Conservation (phyloP, 208 protist species). For the Leishmania braziliensis region DNA sequence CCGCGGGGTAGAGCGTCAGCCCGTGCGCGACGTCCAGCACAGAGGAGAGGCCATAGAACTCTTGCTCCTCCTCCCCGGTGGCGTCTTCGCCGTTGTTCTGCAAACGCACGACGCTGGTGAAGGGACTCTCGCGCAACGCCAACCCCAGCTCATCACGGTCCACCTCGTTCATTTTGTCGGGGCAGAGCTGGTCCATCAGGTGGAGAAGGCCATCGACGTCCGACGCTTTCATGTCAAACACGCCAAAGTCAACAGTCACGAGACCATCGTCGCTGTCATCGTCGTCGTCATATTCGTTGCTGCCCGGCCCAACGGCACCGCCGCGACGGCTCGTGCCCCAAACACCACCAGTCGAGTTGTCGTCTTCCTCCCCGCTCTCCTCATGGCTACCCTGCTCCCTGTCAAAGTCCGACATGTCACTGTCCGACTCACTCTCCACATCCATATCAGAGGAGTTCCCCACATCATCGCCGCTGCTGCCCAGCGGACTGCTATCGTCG, state of each 20-base stretch:
- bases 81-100: constrained; percentile 47
- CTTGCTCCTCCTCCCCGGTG: constrained; percentile 67
- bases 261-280: constrained; percentile 37
- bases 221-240: constrained; percentile 73
- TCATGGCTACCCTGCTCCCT: constrained; percentile 19
- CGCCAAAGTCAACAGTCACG: constrained; percentile 89
- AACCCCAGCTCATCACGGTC: constrained; percentile 79
- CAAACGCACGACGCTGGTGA: constrained; percentile 79
- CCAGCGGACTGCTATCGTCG: background rate
- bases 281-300: constrained; percentile 40
- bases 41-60: constrained; percentile 81
- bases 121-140: constrained; percentile 62
- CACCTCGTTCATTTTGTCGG: constrained; percentile 85
- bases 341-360: background rate
- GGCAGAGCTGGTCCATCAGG: constrained; percentile 85
- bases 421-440: constrained; percentile 8
- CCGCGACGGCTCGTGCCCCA: background rate
- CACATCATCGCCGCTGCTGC: background rate
- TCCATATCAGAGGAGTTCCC: background rate
- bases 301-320: background rate
- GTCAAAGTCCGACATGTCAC: constrained; percentile 13
- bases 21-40: constrained; percentile 69
- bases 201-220: constrained; percentile 80
- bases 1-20: constrained; percentile 32
- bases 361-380: constrained; percentile 23